Evolutionary conservation across 352 stramenopile genomes (phyloP).

Genomic region (Phytophthora citricola): DNA sequence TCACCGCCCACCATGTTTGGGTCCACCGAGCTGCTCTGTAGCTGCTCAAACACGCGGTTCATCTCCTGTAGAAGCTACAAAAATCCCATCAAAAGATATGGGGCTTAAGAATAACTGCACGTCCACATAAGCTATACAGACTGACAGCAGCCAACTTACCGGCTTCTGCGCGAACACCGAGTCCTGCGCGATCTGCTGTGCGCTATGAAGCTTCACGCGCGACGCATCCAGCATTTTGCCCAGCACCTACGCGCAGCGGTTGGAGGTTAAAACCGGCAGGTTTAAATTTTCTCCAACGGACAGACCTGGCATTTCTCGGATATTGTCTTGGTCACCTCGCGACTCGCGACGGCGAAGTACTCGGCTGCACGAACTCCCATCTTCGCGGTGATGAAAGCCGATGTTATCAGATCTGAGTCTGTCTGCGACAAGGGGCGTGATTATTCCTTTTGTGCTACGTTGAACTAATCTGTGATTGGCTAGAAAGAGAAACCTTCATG

Average conservation of each 20-base stretch:
- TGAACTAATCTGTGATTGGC: conserved; percentile 31
- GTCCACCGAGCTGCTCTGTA: conserved; percentile 59
- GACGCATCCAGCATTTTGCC: conserved; percentile 72
- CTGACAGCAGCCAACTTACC: conserved; percentile 18
- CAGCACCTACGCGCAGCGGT: conserved; percentile 45
- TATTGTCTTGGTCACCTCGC: conserved; percentile 72
- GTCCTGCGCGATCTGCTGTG: conserved; percentile 47
- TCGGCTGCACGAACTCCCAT: conserved; percentile 17
- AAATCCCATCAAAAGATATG: background rate
- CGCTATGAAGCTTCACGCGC: conserved; percentile 63
- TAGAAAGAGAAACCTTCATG: background rate
- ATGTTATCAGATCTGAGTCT: conserved; percentile 31
- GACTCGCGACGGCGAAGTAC: conserved; percentile 61
- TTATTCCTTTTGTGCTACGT: conserved; percentile 15
- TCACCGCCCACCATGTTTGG: conserved; percentile 62
- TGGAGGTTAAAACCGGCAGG: background rate
- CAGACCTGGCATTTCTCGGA: conserved; percentile 74
- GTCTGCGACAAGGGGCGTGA: conserved; percentile 23
- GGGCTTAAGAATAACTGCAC: background rate
- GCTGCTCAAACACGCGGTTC: conserved; percentile 75
- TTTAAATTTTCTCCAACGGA: background rate
- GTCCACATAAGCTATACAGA: background rate
- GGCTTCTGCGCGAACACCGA: conserved; percentile 69
- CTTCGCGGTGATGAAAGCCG: background rate
- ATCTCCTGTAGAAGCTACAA: conserved; percentile 74